Evolutionary conservation across 768 basidiomycete genomes (phyloP).

Genomic region (Tylopilus sp.): DNA sequence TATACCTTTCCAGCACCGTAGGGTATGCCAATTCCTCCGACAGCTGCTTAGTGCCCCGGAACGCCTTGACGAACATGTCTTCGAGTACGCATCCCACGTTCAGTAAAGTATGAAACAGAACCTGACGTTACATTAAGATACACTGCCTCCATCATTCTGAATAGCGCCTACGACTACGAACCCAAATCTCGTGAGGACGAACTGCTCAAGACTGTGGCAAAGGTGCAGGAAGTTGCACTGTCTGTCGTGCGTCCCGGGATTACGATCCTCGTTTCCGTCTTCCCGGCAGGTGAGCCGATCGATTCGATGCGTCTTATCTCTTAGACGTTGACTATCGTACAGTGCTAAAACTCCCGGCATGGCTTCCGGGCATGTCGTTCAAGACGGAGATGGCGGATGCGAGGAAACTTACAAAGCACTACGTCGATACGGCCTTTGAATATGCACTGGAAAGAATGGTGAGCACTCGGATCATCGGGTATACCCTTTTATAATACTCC

Average conservation of each 20-base stretch:
- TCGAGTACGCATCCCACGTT: conserved; percentile 28
- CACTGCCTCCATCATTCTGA: conserved; percentile 2
- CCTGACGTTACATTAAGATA: background rate
- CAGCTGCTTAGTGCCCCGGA: conserved; percentile 31
- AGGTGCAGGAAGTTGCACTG: background rate
- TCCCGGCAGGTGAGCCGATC: conserved; percentile 1
- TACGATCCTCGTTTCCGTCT: background rate
- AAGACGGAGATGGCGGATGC: background rate
- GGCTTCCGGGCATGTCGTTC: conserved; percentile 16
- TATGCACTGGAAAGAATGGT: conserved; percentile 4
- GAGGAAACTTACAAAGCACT: background rate
- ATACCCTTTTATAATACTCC: background rate
- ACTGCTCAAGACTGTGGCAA: background rate
- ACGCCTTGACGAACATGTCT: background rate
- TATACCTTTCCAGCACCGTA: conserved; percentile 19
- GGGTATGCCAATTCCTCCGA: conserved; percentile 27
- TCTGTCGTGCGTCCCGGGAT: conserved; percentile 2
- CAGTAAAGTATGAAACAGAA: background rate
- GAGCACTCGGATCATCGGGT: too few relatives aligned
- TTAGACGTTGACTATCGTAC: background rate
- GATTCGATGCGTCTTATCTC: background rate
- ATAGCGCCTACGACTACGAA: conserved; percentile 13
- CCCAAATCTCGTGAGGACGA: conserved; percentile 2
- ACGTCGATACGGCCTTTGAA: background rate
- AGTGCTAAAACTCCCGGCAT: conserved; percentile 14